These are phyloP conservation scores for Colletotrichum abscissum DNA, from an alignment of 2,329 filamentous ascomycete genomes.

Conservation along the genomic window DNA sequence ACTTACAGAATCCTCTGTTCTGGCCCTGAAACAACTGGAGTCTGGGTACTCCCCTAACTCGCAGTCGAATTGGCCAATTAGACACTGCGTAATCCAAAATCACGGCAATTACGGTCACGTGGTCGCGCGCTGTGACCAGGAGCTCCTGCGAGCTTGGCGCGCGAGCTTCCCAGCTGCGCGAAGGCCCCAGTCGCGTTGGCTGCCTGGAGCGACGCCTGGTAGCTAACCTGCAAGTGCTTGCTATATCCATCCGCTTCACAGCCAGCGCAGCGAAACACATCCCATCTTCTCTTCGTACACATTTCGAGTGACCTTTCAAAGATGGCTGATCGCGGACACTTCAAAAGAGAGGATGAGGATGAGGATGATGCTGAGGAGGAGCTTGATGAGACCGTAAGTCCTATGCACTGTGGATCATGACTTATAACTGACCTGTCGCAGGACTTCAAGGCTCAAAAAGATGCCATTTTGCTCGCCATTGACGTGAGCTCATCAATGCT, in stretches of 20 bases:
- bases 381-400: slow-evolving; percentile 71
- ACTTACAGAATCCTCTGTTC: background rate
- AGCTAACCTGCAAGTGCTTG: background rate
- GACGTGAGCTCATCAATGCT: slow-evolving; percentile 93
- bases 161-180: slow-evolving; percentile 1
- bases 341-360: slow-evolving; percentile 62
- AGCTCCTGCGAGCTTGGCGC: background rate
- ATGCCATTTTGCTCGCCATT: slow-evolving; percentile 98
- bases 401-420: background rate
- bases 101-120: slow-evolving; percentile 21
- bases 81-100: slow-evolving; percentile 15
- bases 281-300: background rate
- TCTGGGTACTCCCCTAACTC: background rate
- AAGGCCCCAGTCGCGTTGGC: slow-evolving; percentile 21
- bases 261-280: background rate
- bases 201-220: slow-evolving; percentile 24
- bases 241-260: background rate
- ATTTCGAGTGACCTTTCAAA: background rate
- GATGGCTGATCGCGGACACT: slow-evolving; percentile 56
- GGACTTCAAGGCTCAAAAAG: slow-evolving; percentile 92
- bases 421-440: slow-evolving; percentile 47
- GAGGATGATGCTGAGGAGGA: slow-evolving; percentile 69
- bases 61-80: background rate
- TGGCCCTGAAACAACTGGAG: background rate
- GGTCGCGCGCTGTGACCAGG: slow-evolving; percentile 19